Conservation (phyloP, 352 stramenopile species). For the Phytophthora colocasiae region DNA sequence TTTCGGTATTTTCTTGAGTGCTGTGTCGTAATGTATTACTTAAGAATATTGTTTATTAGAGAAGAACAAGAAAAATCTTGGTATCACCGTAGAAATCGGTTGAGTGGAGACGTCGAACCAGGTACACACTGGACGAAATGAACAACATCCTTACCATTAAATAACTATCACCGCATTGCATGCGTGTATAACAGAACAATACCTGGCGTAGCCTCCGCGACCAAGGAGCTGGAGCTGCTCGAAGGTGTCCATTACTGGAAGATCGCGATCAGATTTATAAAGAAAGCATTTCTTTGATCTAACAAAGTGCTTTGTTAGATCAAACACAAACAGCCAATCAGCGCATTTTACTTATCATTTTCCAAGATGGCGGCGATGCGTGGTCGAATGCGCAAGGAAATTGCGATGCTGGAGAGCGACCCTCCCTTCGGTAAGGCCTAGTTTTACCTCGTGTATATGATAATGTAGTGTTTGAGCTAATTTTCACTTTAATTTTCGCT, state of each 20-base stretch:
- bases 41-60: background rate
- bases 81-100: constrained; percentile 40
- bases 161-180: too few relatives aligned
- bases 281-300: too few relatives aligned
- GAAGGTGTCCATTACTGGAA: constrained; percentile 51
- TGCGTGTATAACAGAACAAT: background rate
- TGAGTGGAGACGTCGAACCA: constrained; percentile 42
- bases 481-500: constrained; percentile 4
- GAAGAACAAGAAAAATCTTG: background rate
- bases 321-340: constrained; percentile 7
- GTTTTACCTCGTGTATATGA: background rate
- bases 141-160: too few relatives aligned
- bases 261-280: constrained; percentile 14
- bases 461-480: background rate
- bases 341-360: constrained; percentile 2
- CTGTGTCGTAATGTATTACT: constrained; percentile 28
- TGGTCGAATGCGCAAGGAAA: constrained; percentile 82
- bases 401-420: constrained; percentile 85
- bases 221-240: constrained; percentile 64
- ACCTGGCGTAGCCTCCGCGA: constrained; percentile 72
- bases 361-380: constrained; percentile 73
- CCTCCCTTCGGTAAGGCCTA: constrained; percentile 61
- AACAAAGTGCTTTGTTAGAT: too few relatives aligned
- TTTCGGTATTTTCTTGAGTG: constrained; percentile 64
- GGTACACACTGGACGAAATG: constrained; percentile 46